Evolutionary conservation across 148 eudicot genomes (phyloP), one percentile per base, ranked within the genome.

Genomic region (Hydrangea macrophylla): DNA sequence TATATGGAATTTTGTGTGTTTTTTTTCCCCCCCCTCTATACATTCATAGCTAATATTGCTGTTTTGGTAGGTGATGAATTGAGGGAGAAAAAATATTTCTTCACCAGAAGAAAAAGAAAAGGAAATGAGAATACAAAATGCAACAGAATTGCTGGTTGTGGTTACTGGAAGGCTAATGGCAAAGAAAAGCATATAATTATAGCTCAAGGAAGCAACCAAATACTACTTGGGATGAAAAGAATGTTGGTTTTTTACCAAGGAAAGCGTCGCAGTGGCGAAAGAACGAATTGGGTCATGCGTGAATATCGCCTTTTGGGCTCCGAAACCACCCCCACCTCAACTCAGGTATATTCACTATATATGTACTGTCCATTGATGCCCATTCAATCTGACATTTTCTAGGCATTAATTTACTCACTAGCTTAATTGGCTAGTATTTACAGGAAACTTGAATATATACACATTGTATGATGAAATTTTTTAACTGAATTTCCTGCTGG

Each of bases 231-330:
- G 51, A 53, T 69, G 6, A 81, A 78, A 60, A 88, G 73, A 58
- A 25, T 75, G 15, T 73, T 75, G 54, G 72, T 63, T 4, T 85
- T 85, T 62, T 76, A 71, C 58, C 56, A 67, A 3, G 56, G 69
- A 24, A 74, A 56, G 42, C 59, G 17, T 58, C 18, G 60, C 33
- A 32, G 23, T 17, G 39, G 40, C 18, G 7, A 58, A 5, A 74
- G 60, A 58, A 85, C 90, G 57, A 55, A 42, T 5, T 88, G 90
- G 93, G 27, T 76, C 65, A 62, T 86, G 85, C 82, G 75, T 39
- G 70, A 83, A 63, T 83, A 64, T 64, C 70, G 69, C 50, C 79
- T 82, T 42, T 24, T 67, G 24, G 67, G 68, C 26, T 63, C 70
- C 39, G 33, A 23, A 58, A 58, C 62, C 9, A 54, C 77, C 35